Evolutionary conservation across 495 filamentous ascomycete species (phyloP).

Genomic region (Lophiostoma macrostomum): DNA sequence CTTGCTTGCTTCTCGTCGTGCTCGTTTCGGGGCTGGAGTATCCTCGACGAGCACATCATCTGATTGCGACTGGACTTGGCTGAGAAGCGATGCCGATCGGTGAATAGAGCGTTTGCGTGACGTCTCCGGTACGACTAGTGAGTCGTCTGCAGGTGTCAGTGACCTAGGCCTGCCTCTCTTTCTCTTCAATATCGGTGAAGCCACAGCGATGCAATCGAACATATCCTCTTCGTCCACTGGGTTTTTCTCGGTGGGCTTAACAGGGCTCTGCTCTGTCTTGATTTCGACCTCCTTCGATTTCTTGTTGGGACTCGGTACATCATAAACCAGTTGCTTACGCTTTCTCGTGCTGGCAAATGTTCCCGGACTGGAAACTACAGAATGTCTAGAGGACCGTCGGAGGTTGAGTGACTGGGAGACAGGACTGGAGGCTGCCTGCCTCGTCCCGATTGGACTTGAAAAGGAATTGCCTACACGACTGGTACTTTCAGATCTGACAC

Average conservation of each 20-base stretch:
- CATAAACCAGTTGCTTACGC: slow-evolving; percentile 23
- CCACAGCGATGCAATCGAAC: slow-evolving; percentile 36
- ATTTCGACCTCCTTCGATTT: slow-evolving; percentile 29
- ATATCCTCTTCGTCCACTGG: slow-evolving; percentile 27
- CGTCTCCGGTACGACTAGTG: slow-evolving; percentile 9
- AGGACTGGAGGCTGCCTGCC: neutral
- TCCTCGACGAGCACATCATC: slow-evolving; percentile 28
- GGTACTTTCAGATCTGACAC: slow-evolving; percentile 10
- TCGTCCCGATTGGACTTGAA: neutral
- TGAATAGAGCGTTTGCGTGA: slow-evolving; percentile 23
- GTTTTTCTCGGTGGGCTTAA: slow-evolving; percentile 12
- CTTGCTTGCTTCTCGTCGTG: slow-evolving; percentile 20
- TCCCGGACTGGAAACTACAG: neutral
- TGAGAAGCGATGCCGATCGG: slow-evolving; percentile 22
- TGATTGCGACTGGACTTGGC: slow-evolving; percentile 20
- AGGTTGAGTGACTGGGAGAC: neutral
- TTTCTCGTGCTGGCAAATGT: slow-evolving; percentile 18
- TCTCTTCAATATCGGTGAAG: neutral
- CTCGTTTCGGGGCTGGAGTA: slow-evolving; percentile 32
- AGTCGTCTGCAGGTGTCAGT: neutral
- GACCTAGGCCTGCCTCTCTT: neutral
- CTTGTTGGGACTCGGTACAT: neutral
- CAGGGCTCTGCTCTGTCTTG: slow-evolving; percentile 22
- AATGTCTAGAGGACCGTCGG: slow-evolving; percentile 8
- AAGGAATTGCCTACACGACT: slow-evolving; percentile 27